These are phyloP conservation scores for Blastobotrys indianensis DNA, from an alignment of 1,139 yeast species.

Conservation along the genomic window DNA sequence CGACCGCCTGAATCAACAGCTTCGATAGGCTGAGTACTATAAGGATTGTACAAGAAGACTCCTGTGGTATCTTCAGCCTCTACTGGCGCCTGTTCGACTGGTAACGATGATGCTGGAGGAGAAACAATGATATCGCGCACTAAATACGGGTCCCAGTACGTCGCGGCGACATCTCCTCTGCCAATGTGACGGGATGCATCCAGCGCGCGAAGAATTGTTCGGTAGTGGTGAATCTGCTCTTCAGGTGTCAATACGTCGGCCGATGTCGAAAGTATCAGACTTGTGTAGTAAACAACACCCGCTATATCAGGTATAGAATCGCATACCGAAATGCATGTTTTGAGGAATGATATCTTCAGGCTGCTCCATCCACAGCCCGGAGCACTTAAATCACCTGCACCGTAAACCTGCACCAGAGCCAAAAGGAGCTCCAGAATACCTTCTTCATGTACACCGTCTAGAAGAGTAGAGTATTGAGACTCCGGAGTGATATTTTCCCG, in stretches of 20 bases:
- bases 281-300: conserved; percentile 44
- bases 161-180: conserved; percentile 28
- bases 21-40: conserved; percentile 18
- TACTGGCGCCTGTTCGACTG: conserved; percentile 6
- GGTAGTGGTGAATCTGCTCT: conserved; percentile 42
- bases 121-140: conserved; percentile 44
- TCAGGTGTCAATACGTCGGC: conserved; percentile 44
- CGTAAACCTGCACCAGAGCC: conserved; percentile 28
- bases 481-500: conserved; percentile 5
- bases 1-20: conserved; percentile 8
- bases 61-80: conserved; percentile 11
- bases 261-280: conserved; percentile 50
- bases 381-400: conserved; percentile 28
- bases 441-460: conserved; percentile 20
- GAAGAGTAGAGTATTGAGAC: conserved; percentile 9
- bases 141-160: conserved; percentile 69
- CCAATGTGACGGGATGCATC: conserved; percentile 30
- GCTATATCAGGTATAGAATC: conserved; percentile 46
- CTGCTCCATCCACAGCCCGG: conserved; percentile 47
- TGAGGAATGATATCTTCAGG: conserved; percentile 53
- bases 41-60: conserved; percentile 41
- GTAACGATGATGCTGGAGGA: conserved; percentile 22
- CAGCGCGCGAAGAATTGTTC: conserved; percentile 28
- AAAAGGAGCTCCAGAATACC: conserved; percentile 28
- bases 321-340: conserved; percentile 50